phyloP scores from a whole-genome alignment of 208 protist genomes.

The Angomonas deanei region DNA sequence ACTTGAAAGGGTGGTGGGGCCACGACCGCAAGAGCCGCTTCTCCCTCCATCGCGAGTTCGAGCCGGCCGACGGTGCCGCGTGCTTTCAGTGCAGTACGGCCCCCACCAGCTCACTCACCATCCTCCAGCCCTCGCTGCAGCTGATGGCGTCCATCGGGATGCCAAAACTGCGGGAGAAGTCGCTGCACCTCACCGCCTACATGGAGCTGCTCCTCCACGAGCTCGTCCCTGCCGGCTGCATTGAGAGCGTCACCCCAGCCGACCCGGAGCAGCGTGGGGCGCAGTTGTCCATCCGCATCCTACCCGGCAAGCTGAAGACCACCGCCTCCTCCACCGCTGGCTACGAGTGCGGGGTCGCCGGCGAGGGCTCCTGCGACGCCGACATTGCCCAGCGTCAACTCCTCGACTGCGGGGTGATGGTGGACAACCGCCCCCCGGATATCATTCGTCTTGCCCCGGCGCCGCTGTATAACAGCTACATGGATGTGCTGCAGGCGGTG shows the following conservation, averaged over 20 bases:
- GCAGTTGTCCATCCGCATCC: constrained; percentile 87
- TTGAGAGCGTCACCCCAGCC: constrained; percentile 81
- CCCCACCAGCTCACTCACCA: constrained; percentile 48
- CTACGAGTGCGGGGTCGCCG: constrained; percentile 32
- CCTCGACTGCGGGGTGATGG: constrained; percentile 42
- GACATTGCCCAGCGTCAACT: constrained; percentile 43
- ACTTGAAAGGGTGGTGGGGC: constrained; percentile 91
- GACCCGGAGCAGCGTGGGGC: constrained; percentile 79
- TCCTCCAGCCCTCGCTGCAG: constrained; percentile 75
- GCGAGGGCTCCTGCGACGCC: constrained; percentile 32
- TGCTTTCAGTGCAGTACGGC: constrained; percentile 82
- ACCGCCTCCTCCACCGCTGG: constrained; percentile 3
- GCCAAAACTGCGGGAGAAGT: constrained; percentile 71
- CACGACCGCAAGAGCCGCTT: constrained; percentile 74
- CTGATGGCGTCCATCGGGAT: constrained; percentile 85
- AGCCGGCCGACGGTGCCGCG: constrained; percentile 55
- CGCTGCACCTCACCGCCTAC: constrained; percentile 84
- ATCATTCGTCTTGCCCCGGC: constrained; percentile 70
- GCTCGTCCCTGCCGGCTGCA: constrained; percentile 47
- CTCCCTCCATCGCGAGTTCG: constrained; percentile 56
- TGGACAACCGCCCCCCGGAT: constrained; percentile 51
- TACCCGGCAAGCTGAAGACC: constrained; percentile 33
- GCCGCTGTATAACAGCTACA: constrained; percentile 93
- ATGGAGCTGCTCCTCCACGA: constrained; percentile 80
- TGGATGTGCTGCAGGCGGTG: constrained; percentile 72